Base-by-base conservation (phyloP, 73 alveolate genomes). In the Uronychia setigera region DNA sequence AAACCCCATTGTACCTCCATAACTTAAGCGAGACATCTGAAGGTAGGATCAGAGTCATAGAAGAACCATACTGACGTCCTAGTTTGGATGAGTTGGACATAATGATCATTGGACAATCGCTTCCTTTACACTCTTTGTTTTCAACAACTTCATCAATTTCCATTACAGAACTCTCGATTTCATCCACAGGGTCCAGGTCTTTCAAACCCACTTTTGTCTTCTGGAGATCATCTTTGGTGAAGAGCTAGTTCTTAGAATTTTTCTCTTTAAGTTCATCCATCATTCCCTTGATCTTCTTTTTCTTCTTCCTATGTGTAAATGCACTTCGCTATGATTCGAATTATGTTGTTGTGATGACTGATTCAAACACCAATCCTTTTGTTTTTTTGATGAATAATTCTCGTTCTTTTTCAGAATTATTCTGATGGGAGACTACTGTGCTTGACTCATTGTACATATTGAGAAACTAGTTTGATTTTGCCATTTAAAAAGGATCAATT, bases 281-380 rank as follows among this genome's bases (percentile, higher is more conserved):
- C 80, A 67, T 34, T 1, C 30, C 57, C 33, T 76, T 77, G 26
- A 67, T 34, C 46, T 79, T 79, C 74, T 83, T 19, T 5, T 74
- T 34, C 14, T 83, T 59, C 82, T 89, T 89, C 76, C 95, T 76
- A 67, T 89, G 95, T 27, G 95, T 89, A 33, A 58, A 84, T 1
- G 90, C 33, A 0, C 90, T 34, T 75, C 95, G 77, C n/a, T 74
- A 27, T 9, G 92, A 78, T 28, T 89, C 95, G 0, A 83, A 30
- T 60, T 30, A 31, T 28, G 58, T 59, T 0, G 77, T 33, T 0
- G 84, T 83, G 46, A 57, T 0, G 59, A 25, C 85, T 80, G n/a
- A n/a, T 25, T 77, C 13, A 19, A 60, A 75, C 29, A 77, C n/a
- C 26, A 58, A 57, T 60, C 81, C 32, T 59, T 26, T 77, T 5